These are phyloP conservation scores for Sordariomycetes sp. DNA, from an alignment of 2,329 filamentous ascomycete genomes.

Conservation along the genomic window DNA sequence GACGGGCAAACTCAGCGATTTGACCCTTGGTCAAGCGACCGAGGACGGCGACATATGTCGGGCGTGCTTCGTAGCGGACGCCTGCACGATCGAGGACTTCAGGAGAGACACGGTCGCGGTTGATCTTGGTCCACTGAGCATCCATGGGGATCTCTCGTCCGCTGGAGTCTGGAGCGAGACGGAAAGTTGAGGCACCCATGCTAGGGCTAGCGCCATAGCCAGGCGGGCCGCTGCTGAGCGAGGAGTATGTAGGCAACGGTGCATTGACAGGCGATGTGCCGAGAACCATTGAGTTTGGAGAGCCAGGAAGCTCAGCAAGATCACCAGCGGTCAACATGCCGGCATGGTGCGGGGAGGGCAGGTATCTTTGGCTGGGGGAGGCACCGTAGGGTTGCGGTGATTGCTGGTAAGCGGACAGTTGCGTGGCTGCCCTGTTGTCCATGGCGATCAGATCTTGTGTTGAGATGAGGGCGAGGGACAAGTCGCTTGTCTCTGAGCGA, in stretches of 20 bases:
- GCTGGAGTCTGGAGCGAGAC: conserved; percentile 45
- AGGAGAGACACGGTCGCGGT: conserved; percentile 41
- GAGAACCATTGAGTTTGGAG: conserved; percentile 15
- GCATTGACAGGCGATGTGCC: conserved; percentile 30
- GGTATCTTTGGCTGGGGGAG: conserved; percentile 1
- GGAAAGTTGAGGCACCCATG: conserved; percentile 12
- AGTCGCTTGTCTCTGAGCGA: conserved; percentile 16
- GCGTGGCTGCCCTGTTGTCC: conserved; percentile 30
- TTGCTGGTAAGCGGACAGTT: conserved; percentile 19
- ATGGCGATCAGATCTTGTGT: conserved; percentile 43
- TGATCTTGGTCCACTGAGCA: conserved; percentile 50
- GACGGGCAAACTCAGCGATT: conserved; percentile 40
- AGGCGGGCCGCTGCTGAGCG: conserved; percentile 15
- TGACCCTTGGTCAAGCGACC: conserved; percentile 43
- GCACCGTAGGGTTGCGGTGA: conserved; percentile 3
- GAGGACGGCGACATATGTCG: conserved; percentile 49
- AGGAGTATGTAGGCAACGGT: conserved; percentile 12
- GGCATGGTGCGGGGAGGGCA: neutral
- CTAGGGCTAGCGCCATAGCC: conserved; percentile 23
- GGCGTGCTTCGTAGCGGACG: conserved; percentile 49
- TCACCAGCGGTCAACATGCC: conserved; percentile 3
- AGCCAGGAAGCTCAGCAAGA: conserved; percentile 19
- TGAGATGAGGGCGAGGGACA: conserved; percentile 41
- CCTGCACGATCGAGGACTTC: conserved; percentile 44
- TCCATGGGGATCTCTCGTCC: conserved; percentile 47